These are phyloP conservation scores for Nitzschia putrida DNA, from an alignment of 108 stramenopile species.

Conservation along the genomic window DNA sequence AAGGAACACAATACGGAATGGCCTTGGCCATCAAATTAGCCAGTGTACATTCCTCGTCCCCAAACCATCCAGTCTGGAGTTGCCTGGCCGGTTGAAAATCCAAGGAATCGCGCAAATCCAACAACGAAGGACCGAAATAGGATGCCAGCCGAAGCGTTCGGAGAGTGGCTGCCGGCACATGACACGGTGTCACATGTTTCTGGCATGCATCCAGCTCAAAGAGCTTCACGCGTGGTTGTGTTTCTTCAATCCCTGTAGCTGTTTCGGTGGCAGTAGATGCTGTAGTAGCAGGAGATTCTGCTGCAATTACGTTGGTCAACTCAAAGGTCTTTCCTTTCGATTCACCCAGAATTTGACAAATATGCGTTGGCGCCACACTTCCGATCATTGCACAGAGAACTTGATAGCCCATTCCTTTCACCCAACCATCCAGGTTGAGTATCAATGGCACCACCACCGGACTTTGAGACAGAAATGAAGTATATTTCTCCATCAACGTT, in stretches of 20 bases:
- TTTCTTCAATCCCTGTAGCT: neutral
- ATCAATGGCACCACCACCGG: constrained; percentile 56
- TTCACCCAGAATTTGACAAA: constrained; percentile 80
- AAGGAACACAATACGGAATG: constrained; percentile 47
- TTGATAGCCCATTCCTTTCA: constrained; percentile 86
- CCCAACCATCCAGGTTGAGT: constrained; percentile 94
- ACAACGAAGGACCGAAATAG: constrained; percentile 55
- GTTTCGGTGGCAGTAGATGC: neutral
- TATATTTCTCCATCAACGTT: constrained; percentile 50
- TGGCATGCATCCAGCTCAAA: constrained; percentile 26
- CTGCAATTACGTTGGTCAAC: constrained; percentile 33
- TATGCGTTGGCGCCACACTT: constrained; percentile 57
- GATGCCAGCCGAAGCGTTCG: constrained; percentile 66
- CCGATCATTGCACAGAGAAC: constrained; percentile 74
- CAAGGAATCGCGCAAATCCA: constrained; percentile 32
- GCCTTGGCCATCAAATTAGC: constrained; percentile 47
- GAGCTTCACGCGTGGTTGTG: neutral
- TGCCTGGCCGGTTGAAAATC: constrained; percentile 30
- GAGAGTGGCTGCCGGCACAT: constrained; percentile 45
- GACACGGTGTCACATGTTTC: constrained; percentile 28
- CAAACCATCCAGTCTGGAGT: constrained; percentile 36
- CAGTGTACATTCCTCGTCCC: constrained; percentile 52
- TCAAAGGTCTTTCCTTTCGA: constrained; percentile 68
- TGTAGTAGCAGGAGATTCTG: neutral
- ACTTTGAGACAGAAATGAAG: constrained; percentile 6